Percentiles rank a stretch among this genome's conserved stretches.
These are phyloP conservation scores for Amanita inopinata DNA, from an alignment of 768 basidiomycete genomes.

Conservation along the genomic window DNA sequence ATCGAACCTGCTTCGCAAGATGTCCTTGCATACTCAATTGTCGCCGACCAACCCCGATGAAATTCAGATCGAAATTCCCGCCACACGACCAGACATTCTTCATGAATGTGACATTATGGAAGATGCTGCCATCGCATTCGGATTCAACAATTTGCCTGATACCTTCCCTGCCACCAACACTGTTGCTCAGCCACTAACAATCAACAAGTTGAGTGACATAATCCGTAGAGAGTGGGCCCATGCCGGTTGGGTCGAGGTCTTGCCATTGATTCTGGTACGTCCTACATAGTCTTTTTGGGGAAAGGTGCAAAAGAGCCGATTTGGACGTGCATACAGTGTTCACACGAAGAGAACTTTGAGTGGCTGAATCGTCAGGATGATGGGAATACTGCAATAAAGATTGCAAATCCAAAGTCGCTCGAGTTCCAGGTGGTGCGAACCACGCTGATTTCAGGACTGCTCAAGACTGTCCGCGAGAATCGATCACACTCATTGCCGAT, in stretches of 20 bases:
- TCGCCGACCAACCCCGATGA: conserved; percentile 53
- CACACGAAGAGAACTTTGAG: conserved; percentile 96
- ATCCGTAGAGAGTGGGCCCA: conserved; percentile 86
- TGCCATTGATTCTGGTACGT: conserved; percentile 88
- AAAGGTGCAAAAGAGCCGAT: no score
- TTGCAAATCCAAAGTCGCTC: conserved; percentile 94
- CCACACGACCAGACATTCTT: conserved; percentile 96
- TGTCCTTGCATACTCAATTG: conserved; percentile 60
- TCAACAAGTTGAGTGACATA: conserved; percentile 85
- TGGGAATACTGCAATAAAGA: conserved; percentile 72
- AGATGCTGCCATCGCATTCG: conserved; percentile 95
- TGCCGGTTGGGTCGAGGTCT: conserved; percentile 92
- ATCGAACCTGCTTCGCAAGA: conserved; percentile 64
- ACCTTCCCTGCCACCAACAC: conserved; percentile 92
- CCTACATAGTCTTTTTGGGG: no score
- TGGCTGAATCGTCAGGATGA: conserved; percentile 86
- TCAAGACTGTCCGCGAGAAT: conserved; percentile 97
- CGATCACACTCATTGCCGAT: conserved; percentile 87
- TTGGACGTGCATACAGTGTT: conserved; percentile 81
- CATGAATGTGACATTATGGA: conserved; percentile 99
- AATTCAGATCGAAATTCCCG: conserved; percentile 69
- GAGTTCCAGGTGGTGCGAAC: conserved; percentile 99
- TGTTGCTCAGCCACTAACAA: conserved; percentile 83
- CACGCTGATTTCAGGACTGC: conserved; percentile 87
- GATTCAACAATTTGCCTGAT: conserved; percentile 92